phyloP scores from a whole-genome alignment of 2,329 filamentous ascomycete genomes.

The Pleomassaria siparia region DNA sequence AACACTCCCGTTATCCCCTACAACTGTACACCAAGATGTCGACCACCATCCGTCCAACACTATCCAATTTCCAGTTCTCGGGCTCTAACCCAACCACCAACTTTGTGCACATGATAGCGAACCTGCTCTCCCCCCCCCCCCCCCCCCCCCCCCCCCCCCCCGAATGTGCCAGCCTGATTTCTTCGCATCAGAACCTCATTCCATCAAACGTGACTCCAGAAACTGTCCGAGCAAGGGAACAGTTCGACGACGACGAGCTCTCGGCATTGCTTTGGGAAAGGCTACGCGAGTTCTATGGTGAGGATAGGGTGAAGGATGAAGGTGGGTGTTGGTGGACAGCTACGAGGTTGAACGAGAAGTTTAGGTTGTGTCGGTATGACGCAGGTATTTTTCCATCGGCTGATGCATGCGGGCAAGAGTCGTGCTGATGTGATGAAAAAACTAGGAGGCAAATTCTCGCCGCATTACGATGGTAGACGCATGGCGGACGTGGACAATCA shows the following conservation, averaged over 20 bases:
- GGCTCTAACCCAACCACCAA: background rate
- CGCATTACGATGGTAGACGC: background rate
- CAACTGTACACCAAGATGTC: background rate
- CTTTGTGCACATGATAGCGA: background rate
- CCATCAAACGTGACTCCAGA: background rate
- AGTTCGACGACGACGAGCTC: background rate
- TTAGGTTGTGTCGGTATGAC: background rate
- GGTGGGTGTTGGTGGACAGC: background rate
- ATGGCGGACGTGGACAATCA: background rate
- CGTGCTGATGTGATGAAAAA: background rate
- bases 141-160: background rate
- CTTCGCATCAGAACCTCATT: background rate
- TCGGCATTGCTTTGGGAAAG: background rate
- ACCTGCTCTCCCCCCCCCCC: background rate
- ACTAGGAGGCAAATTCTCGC: background rate
- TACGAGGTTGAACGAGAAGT: background rate
- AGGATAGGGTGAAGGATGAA: background rate
- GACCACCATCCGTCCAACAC: background rate
- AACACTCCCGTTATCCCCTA: no score
- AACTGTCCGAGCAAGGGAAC: background rate
- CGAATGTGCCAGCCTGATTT: background rate
- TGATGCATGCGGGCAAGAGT: background rate
- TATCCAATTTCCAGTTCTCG: background rate
- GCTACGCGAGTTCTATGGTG: background rate
- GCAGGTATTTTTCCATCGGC: background rate